phyloP scores from a whole-genome alignment of 371 early-diverging fungal genomes.

The Umbelopsis sp. region DNA sequence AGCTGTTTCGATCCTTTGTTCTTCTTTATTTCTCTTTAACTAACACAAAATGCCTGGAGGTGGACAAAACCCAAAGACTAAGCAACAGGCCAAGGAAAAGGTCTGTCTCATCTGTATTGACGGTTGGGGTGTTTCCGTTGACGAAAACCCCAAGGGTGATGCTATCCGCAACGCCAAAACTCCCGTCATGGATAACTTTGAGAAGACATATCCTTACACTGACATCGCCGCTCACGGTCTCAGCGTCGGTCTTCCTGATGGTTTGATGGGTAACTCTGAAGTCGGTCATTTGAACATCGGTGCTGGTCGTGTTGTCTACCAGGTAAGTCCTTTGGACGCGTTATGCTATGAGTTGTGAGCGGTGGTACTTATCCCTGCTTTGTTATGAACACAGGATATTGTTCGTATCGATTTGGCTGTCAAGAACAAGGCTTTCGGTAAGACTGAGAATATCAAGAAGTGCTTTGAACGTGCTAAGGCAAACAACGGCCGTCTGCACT shows the following conservation, averaged over 20 bases:
- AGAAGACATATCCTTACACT: constrained; percentile 73
- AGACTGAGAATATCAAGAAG: constrained; percentile 75
- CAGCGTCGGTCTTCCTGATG: constrained; percentile 97
- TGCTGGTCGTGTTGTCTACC: constrained; percentile 98
- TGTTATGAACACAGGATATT: constrained; percentile 74
- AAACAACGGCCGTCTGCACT: constrained; percentile 90
- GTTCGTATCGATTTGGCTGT: constrained; percentile 94
- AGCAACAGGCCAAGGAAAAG: constrained; percentile 57
- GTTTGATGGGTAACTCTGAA: constrained; percentile 99
- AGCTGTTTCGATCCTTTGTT: not conserved
- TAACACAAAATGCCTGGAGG: constrained; percentile 50
- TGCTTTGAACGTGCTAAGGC: constrained; percentile 86
- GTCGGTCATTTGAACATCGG: constrained; percentile 99
- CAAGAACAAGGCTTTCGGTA: constrained; percentile 79
- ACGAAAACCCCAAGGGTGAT: constrained; percentile 77
- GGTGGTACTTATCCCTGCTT: not conserved
- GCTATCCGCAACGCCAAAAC: constrained; percentile 94
- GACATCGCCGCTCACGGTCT: constrained; percentile 95
- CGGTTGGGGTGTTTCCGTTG: constrained; percentile 94
- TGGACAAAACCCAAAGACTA: constrained; percentile 51
- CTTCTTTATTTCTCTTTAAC: not conserved
- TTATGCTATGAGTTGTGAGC: not conserved
- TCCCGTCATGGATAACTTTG: constrained; percentile 89
- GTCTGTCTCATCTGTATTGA: constrained; percentile 88
- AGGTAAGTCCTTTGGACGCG: constrained; percentile 57